Base-by-base conservation (phyloP, 1,284 basidiomycete genomes). In the Papiliotrema terrestris region DNA sequence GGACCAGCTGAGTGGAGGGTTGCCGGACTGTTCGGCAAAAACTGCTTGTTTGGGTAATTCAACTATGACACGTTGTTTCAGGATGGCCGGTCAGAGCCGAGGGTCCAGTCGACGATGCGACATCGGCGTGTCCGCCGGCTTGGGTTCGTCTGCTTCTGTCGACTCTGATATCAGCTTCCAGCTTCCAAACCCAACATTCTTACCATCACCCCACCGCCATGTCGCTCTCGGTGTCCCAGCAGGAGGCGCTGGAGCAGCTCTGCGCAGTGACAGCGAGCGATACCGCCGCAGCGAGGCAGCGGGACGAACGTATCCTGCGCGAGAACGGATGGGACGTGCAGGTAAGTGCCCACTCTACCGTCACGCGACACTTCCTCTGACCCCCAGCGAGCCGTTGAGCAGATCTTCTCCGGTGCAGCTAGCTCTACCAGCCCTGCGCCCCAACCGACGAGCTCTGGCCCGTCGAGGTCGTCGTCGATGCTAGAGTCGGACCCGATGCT, bases 271-370 rank as follows among this genome's bases (percentile, higher is more conserved):
- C 74, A 4, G 72, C 72, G 8, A 73, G 75, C 1, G 59, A 57
- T 1, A 68, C 67, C 8, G 53, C 60, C 8, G 64, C 65, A 1
- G 63, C 70, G 2, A 56, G 67, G 6, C 61, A 68, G 19, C 54
- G 76, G 17, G 74, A 76, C 51, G 69, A 76, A 50, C 61, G 69
- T 15, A 44, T 78, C 22, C 55, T 78, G 2, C 52, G 68, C 0
- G 73, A 77, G 51, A 69, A 69, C 45, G 69, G 67, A 8, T 78
- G 71, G 70, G 66, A 78, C 56, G 67, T 78, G 8, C 69, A 77
- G 64, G 76, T 76, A 19, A 46, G 72, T 62, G 41, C 17, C 11
- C 11, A 5, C 37, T 32, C 19, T 39, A 37, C 37, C 32, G 13
- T 15, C 20, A n/a, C 36, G 23, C 55, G 52, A 42, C 43, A 46